phyloP scores from a whole-genome alignment of 2,329 filamentous ascomycete species.

The Epichloe uncinata region DNA sequence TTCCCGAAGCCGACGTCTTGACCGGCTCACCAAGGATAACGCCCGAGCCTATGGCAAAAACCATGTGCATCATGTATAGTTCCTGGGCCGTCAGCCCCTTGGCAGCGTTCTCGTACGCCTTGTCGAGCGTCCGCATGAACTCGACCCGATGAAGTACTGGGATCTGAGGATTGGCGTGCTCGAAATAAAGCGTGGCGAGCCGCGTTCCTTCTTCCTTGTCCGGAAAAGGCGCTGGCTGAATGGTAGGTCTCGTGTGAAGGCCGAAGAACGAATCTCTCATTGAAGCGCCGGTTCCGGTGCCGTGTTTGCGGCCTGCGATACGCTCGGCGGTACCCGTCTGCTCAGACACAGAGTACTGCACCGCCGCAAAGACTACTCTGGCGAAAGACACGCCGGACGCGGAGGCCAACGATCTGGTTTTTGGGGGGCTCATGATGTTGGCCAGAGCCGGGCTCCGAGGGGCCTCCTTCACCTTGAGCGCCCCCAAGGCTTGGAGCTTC shows the following conservation, averaged over 20 bases:
- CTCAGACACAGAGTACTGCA: slow-evolving; percentile 57
- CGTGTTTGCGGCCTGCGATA: slow-evolving; percentile 11
- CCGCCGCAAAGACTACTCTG: slow-evolving; percentile 82
- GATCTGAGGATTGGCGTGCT: slow-evolving; percentile 92
- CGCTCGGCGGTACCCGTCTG: slow-evolving; percentile 35
- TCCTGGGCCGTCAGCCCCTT: slow-evolving; percentile 61
- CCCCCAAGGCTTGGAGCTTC: too few relatives aligned
- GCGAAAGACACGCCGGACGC: slow-evolving; percentile 90
- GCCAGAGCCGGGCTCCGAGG: slow-evolving; percentile 39
- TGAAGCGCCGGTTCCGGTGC: slow-evolving; percentile 49
- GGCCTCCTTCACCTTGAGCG: slow-evolving; percentile 22
- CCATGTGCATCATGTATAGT: slow-evolving; percentile 91
- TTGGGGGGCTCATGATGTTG: slow-evolving; percentile 63
- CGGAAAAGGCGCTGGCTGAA: slow-evolving; percentile 75
- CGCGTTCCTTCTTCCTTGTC: slow-evolving; percentile 58
- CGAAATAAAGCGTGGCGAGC: slow-evolving; percentile 77
- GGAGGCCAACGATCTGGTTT: slow-evolving; percentile 70
- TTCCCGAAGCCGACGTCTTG: slow-evolving; percentile 30
- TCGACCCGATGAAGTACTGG: slow-evolving; percentile 81
- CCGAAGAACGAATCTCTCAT: slow-evolving; percentile 97
- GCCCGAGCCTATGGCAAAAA: slow-evolving; percentile 88
- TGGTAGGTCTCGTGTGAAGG: slow-evolving; percentile 80
- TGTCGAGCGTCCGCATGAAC: slow-evolving; percentile 79
- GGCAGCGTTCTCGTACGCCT: slow-evolving; percentile 58
- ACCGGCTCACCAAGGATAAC: slow-evolving; percentile 66